These are phyloP conservation scores for Phaeomoniella chlamydospora DNA, from an alignment of 2,329 filamentous ascomycete genomes.

Conservation along the genomic window DNA sequence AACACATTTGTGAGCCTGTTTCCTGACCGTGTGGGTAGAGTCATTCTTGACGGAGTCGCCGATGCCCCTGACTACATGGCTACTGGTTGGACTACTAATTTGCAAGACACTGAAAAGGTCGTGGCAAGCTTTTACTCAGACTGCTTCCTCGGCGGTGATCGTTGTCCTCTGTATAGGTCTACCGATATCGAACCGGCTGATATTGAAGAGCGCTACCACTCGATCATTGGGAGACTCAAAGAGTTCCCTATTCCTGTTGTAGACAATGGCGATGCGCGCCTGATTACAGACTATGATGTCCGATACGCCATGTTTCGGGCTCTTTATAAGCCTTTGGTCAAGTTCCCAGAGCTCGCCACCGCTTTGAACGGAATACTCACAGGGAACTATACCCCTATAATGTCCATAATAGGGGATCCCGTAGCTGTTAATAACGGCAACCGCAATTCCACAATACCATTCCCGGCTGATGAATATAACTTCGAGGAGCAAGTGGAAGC, in stretches of 20 bases:
- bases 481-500: conserved; percentile 3
- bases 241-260: conserved; percentile 15
- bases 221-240: conserved; percentile 3
- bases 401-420: conserved; percentile 20
- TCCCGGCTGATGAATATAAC: neutral
- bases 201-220: neutral
- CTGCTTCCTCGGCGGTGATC: conserved; percentile 36
- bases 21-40: conserved; percentile 22
- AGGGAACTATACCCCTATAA: conserved; percentile 11
- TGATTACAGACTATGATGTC: conserved; percentile 37
- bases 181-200: neutral
- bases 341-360: conserved; percentile 27
- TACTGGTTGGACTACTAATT: conserved; percentile 31
- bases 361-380: conserved; percentile 21
- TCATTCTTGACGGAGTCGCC: conserved; percentile 27
- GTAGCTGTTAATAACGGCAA: conserved; percentile 27
- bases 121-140: conserved; percentile 38
- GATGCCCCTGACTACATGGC: conserved; percentile 32
- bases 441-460: conserved; percentile 8
- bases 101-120: conserved; percentile 40
- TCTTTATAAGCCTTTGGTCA: conserved; percentile 30
- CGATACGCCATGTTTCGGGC: conserved; percentile 26
- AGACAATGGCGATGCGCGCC: conserved; percentile 18
- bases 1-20: conserved; percentile 30
- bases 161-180: conserved; percentile 26